Conservation (phyloP, 2,329 filamentous ascomycete species). For the Xylaria sp. region DNA sequence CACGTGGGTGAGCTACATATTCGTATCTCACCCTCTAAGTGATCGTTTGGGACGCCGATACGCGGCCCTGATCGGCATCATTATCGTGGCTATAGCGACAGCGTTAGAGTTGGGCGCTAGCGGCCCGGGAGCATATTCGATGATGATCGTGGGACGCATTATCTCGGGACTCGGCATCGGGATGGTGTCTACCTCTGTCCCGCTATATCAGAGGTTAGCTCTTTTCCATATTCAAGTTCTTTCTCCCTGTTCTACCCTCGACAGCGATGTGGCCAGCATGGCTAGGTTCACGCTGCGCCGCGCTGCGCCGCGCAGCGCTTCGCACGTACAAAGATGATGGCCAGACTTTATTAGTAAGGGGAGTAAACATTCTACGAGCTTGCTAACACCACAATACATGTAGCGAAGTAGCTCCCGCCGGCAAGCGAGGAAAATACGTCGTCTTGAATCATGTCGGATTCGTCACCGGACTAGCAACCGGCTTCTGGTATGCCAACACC, state of each 20-base stretch:
- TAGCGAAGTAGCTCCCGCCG: constrained; percentile 66
- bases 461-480: constrained; percentile 63
- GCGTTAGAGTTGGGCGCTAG: constrained; percentile 59
- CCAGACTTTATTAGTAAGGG: background rate
- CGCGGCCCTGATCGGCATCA: constrained; percentile 61
- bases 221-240: background rate
- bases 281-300: no score
- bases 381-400: constrained; percentile 10
- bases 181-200: constrained; percentile 66
- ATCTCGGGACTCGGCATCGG: constrained; percentile 65
- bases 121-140: constrained; percentile 55
- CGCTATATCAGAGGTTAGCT: constrained; percentile 65
- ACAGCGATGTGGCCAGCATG: background rate
- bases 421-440: constrained; percentile 65
- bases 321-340: background rate
- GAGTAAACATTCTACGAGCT: background rate
- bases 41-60: constrained; percentile 64
- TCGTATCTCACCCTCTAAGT: constrained; percentile 63
- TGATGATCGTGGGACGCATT: constrained; percentile 63
- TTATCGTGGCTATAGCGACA: constrained; percentile 60
- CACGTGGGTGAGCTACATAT: constrained; percentile 65
- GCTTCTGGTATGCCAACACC: constrained; percentile 61
- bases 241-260: background rate
- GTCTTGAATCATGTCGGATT: constrained; percentile 70
- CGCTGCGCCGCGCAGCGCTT: no score